Percentiles rank a stretch among this genome's conserved stretches.
phyloP scores from a whole-genome alignment of 257 asterid species.

The Nicotiana tabacum region DNA sequence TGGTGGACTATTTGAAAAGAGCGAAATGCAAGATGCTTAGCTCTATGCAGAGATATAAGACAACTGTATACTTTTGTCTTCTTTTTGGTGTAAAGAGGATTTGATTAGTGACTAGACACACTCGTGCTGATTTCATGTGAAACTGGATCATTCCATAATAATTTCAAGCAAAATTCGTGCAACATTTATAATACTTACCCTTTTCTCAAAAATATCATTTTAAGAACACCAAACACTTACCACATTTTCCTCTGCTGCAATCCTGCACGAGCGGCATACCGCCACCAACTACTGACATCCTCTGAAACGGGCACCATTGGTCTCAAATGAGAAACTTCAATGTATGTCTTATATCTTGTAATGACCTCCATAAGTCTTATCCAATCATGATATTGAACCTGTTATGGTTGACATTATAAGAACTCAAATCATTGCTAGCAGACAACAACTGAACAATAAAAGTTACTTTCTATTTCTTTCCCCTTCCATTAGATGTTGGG shows the following conservation, averaged over 20 bases:
- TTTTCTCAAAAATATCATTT: not conserved
- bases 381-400: conserved; percentile 99
- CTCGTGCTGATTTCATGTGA: not conserved
- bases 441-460: not conserved
- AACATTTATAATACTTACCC: not conserved
- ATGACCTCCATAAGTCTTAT: conserved; percentile 94
- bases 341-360: conserved; percentile 65
- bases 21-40: not conserved
- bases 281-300: conserved; percentile 77
- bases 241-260: conserved; percentile 87
- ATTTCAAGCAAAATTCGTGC: conserved; percentile 4
- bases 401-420: conserved; percentile 19
- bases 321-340: conserved; percentile 87
- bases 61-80: not conserved
- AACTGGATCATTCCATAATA: not conserved
- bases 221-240: conserved; percentile 32
- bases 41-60: not conserved
- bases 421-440: not conserved
- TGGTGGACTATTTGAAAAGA: not conserved
- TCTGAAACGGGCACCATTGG: conserved; percentile 70
- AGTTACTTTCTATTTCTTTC: not conserved
- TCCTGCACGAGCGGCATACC: conserved; percentile 88
- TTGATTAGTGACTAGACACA: conserved; percentile 2
- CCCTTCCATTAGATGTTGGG: not conserved
- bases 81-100: not conserved